phyloP scores from a whole-genome alignment of 2,329 filamentous ascomycete species.

The Ophiocordyceps australis region DNA sequence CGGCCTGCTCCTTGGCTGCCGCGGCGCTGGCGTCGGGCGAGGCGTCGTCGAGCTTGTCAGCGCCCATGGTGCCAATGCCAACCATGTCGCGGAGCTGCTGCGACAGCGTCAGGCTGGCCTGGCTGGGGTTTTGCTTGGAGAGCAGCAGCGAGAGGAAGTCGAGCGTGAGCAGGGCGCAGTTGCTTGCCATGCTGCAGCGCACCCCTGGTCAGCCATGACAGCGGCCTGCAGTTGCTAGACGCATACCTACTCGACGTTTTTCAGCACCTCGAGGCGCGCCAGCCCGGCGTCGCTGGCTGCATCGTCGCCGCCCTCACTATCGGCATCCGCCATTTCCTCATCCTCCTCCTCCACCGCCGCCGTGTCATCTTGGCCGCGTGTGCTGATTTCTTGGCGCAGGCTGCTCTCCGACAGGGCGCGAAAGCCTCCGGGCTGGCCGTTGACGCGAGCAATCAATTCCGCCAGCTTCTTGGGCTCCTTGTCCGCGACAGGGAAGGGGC shows the following conservation, averaged over 20 bases:
- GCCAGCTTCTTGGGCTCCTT: slow-evolving; percentile 43
- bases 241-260: slow-evolving; percentile 33
- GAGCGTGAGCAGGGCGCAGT: slow-evolving; percentile 50
- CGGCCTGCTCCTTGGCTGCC: slow-evolving; percentile 36
- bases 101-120: slow-evolving; percentile 53
- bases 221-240: neutral
- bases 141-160: slow-evolving; percentile 72
- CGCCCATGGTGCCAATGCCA: slow-evolving; percentile 57
- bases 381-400: slow-evolving; percentile 48
- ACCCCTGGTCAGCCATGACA: neutral
- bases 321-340: slow-evolving; percentile 24
- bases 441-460: slow-evolving; percentile 63
- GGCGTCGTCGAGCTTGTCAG: slow-evolving; percentile 43
- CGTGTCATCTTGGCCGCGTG: slow-evolving; percentile 20
- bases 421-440: slow-evolving; percentile 63
- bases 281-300: slow-evolving; percentile 25
- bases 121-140: slow-evolving; percentile 60
- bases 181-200: slow-evolving; percentile 15
- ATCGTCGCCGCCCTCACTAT: slow-evolving; percentile 22
- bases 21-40: slow-evolving; percentile 39
- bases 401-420: slow-evolving; percentile 59
- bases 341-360: slow-evolving; percentile 25
- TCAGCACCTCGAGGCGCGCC: slow-evolving; percentile 39
- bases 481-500: slow-evolving; percentile 29
- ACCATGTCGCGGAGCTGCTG: slow-evolving; percentile 50